Conservation (phyloP, 83 land plant species). For the Picea mariana region DNA sequence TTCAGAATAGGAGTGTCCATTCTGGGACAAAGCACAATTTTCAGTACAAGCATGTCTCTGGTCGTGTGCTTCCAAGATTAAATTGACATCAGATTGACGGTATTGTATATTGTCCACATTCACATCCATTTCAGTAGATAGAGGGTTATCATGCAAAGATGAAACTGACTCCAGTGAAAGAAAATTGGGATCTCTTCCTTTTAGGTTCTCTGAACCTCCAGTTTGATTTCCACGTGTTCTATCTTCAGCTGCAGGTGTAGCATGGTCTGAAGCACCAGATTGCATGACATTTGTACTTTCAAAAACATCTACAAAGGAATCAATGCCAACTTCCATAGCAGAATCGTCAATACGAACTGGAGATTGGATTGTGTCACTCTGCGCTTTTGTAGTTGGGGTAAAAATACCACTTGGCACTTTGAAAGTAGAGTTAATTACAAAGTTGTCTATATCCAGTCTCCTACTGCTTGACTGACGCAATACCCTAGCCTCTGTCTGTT, state of each 20-base stretch:
- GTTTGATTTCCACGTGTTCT: background rate
- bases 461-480: conserved; percentile 35
- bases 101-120: background rate
- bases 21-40: conserved; percentile 2
- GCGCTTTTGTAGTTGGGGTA: background rate
- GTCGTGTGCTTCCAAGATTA: conserved; percentile 1
- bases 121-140: background rate
- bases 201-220: background rate
- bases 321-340: background rate
- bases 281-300: background rate
- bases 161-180: background rate
- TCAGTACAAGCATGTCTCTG: background rate
- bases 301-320: conserved; percentile 6
- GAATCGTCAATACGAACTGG: background rate
- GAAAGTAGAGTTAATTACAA: background rate
- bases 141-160: background rate
- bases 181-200: background rate
- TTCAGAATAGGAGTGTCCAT: background rate
- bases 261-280: background rate
- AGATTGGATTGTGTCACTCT: background rate
- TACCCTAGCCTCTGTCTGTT: conserved; percentile 30
- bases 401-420: background rate
- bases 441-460: conserved; percentile 39
- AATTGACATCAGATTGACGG: background rate
- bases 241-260: background rate